These are phyloP conservation scores for Neurospora intermedia DNA, from an alignment of 495 filamentous ascomycete genomes.

Conservation along the genomic window DNA sequence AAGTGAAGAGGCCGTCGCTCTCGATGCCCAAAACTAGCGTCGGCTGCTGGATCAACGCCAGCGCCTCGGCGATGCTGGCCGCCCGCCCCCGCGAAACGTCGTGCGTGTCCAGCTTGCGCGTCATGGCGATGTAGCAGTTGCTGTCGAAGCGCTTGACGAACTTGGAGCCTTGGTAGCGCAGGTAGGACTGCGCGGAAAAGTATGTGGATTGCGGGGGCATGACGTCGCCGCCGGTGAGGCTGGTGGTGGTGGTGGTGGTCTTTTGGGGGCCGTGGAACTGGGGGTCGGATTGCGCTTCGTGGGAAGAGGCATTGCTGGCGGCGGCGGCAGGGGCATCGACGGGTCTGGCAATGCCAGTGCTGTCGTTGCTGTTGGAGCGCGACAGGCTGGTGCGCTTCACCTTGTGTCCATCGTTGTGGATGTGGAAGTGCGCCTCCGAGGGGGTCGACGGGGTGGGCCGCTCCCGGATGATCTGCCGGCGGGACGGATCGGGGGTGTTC, in stretches of 20 bases:
- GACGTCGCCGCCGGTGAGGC: constrained; percentile 28
- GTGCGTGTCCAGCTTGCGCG: constrained; percentile 96
- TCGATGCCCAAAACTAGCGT: constrained; percentile 86
- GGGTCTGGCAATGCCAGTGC: constrained; percentile 21
- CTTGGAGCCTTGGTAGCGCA: constrained; percentile 94
- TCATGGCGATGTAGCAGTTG: constrained; percentile 98
- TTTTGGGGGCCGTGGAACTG: constrained; percentile 61
- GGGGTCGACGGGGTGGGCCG: constrained; percentile 50
- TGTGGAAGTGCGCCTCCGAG: constrained; percentile 76
- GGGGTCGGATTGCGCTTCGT: constrained; percentile 41
- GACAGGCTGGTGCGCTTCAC: constrained; percentile 32
- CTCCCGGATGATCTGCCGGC: constrained; percentile 67
- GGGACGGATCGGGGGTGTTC: constrained; percentile 78
- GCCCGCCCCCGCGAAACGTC: constrained; percentile 72
- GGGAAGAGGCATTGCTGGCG: not conserved
- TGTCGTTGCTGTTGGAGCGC: constrained; percentile 22
- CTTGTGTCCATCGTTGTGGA: constrained; percentile 93
- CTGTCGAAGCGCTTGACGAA: constrained; percentile 95
- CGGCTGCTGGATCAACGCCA: constrained; percentile 78
- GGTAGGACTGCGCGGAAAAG: constrained; percentile 94
- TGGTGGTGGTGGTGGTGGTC: constrained; percentile 5
- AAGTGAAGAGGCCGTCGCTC: constrained; percentile 90
- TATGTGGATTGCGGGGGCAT: constrained; percentile 62
- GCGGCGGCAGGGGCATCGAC: constrained; percentile 27
- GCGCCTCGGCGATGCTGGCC: constrained; percentile 54